A percentile compares a stretch with the other conserved stretches of the same genome.
These are phyloP conservation scores for Zygoascus bituminiphila DNA, from an alignment of 805 yeast species.

Conservation along the genomic window DNA sequence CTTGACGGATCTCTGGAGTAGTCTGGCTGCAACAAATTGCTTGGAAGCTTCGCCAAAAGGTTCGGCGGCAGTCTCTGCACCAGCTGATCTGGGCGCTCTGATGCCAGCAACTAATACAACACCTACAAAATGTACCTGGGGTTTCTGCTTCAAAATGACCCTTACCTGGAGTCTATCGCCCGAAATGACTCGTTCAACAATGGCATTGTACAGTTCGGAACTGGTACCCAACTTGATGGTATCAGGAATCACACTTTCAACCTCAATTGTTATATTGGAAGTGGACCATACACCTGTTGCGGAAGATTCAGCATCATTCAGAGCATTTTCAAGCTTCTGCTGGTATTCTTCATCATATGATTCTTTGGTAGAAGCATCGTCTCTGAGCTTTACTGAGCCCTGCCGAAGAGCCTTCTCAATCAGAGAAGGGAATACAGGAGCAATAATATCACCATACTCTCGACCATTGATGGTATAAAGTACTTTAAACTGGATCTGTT, in stretches of 20 bases:
- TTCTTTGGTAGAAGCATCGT: slow-evolving; percentile 34
- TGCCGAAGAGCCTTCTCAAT: slow-evolving; percentile 45
- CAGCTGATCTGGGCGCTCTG: slow-evolving; percentile 60
- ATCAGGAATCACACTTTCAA: slow-evolving; percentile 17
- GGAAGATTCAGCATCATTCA: slow-evolving; percentile 41
- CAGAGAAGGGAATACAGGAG: slow-evolving; percentile 56
- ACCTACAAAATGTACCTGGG: slow-evolving; percentile 41
- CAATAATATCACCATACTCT: slow-evolving; percentile 63
- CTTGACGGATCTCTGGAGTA: slow-evolving; percentile 53
- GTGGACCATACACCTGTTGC: slow-evolving; percentile 49
- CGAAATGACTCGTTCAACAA: slow-evolving; percentile 66
- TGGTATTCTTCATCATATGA: slow-evolving; percentile 36
- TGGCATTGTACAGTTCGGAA: slow-evolving; percentile 40
- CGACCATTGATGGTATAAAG: slow-evolving; percentile 42
- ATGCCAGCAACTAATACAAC: slow-evolving; percentile 68
- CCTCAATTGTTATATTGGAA: slow-evolving; percentile 14
- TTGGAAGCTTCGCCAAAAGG: slow-evolving; percentile 63
- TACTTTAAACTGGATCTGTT: slow-evolving; percentile 50
- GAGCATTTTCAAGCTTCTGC: slow-evolving; percentile 27
- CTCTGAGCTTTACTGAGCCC: slow-evolving; percentile 58
- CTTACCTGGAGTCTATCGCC: slow-evolving; percentile 74
- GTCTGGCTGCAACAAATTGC: slow-evolving; percentile 51
- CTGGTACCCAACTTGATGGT: slow-evolving; percentile 16
- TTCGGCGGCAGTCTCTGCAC: slow-evolving; percentile 34
- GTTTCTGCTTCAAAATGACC: slow-evolving; percentile 37